phyloP scores from a whole-genome alignment of 169 alveolate species.

The Eimeria acervulina region DNA sequence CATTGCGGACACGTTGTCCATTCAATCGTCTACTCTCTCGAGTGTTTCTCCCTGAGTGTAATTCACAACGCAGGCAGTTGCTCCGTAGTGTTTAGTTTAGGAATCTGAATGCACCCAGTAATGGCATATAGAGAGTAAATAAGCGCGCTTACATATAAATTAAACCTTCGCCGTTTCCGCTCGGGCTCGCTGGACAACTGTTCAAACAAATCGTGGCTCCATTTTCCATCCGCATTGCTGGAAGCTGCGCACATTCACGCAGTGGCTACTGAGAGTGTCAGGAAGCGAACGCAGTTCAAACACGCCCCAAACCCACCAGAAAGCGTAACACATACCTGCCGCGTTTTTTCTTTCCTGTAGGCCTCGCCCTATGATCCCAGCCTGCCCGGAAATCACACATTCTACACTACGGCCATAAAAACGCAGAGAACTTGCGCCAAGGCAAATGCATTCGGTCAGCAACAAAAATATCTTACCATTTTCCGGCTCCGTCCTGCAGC shows the following conservation, averaged over 20 bases:
- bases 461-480: slow-evolving; percentile 2
- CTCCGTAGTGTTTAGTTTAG: background rate
- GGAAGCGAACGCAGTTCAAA: background rate
- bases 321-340: background rate
- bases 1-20: slow-evolving; percentile 42
- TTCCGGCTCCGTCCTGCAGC: slow-evolving; percentile 41
- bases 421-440: background rate
- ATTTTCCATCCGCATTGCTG: slow-evolving; percentile 67
- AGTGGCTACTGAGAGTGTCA: background rate
- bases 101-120: background rate
- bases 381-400: background rate
- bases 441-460: background rate
- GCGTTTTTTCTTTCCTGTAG: slow-evolving; percentile 18
- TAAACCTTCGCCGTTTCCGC: slow-evolving; percentile 65
- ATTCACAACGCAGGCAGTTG: slow-evolving; percentile 8
- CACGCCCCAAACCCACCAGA: background rate
- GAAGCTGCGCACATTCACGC: slow-evolving; percentile 29
- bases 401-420: background rate
- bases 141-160: slow-evolving; percentile 70
- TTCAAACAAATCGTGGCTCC: slow-evolving; percentile 85
- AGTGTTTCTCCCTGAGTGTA: slow-evolving; percentile 70
- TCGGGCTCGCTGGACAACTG: slow-evolving; percentile 84
- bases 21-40: slow-evolving; percentile 71
- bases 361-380: slow-evolving; percentile 38
- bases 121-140: background rate